Evolutionary conservation across 768 basidiomycete species (phyloP).

Genomic region (Mycena floridula): DNA sequence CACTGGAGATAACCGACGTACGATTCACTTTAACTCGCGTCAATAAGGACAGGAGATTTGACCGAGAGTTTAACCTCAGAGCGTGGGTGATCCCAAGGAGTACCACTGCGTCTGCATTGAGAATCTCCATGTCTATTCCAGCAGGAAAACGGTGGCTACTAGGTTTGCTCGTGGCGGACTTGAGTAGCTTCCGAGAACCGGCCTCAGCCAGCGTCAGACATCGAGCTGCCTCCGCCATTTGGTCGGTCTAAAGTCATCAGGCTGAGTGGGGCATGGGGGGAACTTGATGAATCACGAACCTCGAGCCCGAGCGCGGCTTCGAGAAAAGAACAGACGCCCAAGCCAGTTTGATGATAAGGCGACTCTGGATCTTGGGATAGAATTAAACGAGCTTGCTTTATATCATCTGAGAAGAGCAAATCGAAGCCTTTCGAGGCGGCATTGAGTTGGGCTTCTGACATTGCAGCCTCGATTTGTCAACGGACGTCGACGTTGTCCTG

Average conservation of each 20-base stretch:
- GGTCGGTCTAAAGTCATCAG: slow-evolving; percentile 33
- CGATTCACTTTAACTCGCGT: slow-evolving; percentile 47
- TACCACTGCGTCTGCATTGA: slow-evolving; percentile 68
- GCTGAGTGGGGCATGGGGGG: not conserved
- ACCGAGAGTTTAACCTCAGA: slow-evolving; percentile 38
- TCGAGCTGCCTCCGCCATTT: slow-evolving; percentile 58
- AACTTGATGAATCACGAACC: slow-evolving; percentile 28
- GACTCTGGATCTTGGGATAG: slow-evolving; percentile 44
- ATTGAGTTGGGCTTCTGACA: slow-evolving; percentile 18
- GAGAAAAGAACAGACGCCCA: slow-evolving; percentile 67
- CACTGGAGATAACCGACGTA: slow-evolving; percentile 79
- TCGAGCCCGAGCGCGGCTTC: slow-evolving; percentile 82
- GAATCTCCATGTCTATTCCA: slow-evolving; percentile 72
- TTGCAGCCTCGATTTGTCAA: no score
- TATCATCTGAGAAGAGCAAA: slow-evolving; percentile 61
- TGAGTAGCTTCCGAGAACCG: slow-evolving; percentile 47
- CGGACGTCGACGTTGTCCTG: no score
- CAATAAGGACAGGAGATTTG: slow-evolving; percentile 1
- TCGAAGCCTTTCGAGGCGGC: slow-evolving; percentile 54
- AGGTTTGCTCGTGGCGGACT: slow-evolving; percentile 26
- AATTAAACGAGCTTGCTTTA: slow-evolving; percentile 43
- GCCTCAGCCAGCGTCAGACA: slow-evolving; percentile 55
- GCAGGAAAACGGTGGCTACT: slow-evolving; percentile 41
- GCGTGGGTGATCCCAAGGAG: slow-evolving; percentile 67
- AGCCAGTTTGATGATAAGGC: slow-evolving; percentile 68